A percentile compares a stretch with the other conserved stretches of the same genome.
Evolutionary conservation across 306 rosid genomes (phyloP).

Genomic region (Quercus berberidifolia): DNA sequence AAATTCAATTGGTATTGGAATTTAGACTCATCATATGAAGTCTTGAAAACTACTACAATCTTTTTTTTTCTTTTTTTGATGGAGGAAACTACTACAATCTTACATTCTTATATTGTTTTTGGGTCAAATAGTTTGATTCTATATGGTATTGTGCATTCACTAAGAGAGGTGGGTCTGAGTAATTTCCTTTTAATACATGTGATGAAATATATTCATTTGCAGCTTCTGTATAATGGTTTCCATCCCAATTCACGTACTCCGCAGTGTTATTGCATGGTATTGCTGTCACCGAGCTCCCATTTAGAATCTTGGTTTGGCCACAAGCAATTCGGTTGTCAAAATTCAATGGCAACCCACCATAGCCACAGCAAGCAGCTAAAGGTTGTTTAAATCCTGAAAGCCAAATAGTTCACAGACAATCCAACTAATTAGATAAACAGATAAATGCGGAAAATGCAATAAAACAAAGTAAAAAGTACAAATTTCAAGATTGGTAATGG

Average conservation of each 20-base stretch:
- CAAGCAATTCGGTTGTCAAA: slow-evolving; percentile 30
- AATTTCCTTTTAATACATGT: slow-evolving; percentile 29
- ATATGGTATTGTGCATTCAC: background rate
- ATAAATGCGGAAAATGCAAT: background rate
- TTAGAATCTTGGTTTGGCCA: slow-evolving; percentile 25
- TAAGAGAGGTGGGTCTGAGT: slow-evolving; percentile 20
- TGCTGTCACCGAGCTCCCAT: slow-evolving; percentile 30
- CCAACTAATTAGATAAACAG: background rate
- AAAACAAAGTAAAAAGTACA: background rate
- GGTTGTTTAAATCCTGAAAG: slow-evolving; percentile 33
- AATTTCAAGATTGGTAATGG: background rate
- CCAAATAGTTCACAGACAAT: background rate
- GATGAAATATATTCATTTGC: slow-evolving; percentile 33
- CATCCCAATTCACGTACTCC: slow-evolving; percentile 43
- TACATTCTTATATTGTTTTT: background rate
- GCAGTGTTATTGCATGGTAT: slow-evolving; percentile 24
- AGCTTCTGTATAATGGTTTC: slow-evolving; percentile 41
- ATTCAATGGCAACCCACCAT: slow-evolving; percentile 39
- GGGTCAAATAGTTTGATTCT: background rate
- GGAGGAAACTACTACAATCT: too few species aligned
- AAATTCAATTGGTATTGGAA: too few species aligned
- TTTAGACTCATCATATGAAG: too few species aligned
- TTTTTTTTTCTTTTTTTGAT: too few species aligned
- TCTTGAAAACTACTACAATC: too few species aligned
- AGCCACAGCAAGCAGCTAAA: slow-evolving; percentile 41